Base-by-base conservation (phyloP, 2,329 filamentous ascomycete genomes). In the Hypoxylon sp. region DNA sequence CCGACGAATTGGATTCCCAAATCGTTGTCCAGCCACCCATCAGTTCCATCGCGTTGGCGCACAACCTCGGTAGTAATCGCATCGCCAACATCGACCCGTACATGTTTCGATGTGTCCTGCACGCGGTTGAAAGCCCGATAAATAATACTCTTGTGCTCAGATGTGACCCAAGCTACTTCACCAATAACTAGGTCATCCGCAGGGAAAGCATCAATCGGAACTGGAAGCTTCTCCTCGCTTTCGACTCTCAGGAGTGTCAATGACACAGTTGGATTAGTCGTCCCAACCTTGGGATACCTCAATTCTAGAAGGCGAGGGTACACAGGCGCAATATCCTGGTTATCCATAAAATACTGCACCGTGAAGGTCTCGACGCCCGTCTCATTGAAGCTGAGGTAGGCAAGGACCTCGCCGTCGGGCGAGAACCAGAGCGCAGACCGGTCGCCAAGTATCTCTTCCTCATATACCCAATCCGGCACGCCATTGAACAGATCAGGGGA, bases 61-160 rank as follows among this genome's bases (percentile, higher is more conserved):
- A 87, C 81, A 0, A 85, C 76, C 31, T 79, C 82, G 8, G 85
- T 85, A 0, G 80, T 78, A 1, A 81, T 77, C 2, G 82, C 80
- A 1, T 81, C 79, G 1, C 86, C 68, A 21, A 78, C 82, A 67
- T 91, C 83, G 2, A 92, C 87, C 0, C 87, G 78, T 1, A 92
- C 84, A 13, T 90, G 81, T 67, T 89, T 89, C 64, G 90, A 88
- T 1, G 82, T 79, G 69, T 92, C 89, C 73, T 92, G 90, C 0
- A 91, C 88, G 3, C 90, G 87, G 76, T 92, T 92, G 80, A 87
- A 92, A 0, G 87, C 87, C 11, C 89, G 86, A 78, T 91, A 90
- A 39, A 91, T 82, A 42, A 92, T 81, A 44, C 84, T 85, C n/a
- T 83, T 80, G 74, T 91, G 89, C 4, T 80, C 80, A 6, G 88